Evolutionary conservation across 331 rosid genomes (phyloP), one percentile per base, ranked within the genome.

Genomic region (Pyracantha coccinea): DNA sequence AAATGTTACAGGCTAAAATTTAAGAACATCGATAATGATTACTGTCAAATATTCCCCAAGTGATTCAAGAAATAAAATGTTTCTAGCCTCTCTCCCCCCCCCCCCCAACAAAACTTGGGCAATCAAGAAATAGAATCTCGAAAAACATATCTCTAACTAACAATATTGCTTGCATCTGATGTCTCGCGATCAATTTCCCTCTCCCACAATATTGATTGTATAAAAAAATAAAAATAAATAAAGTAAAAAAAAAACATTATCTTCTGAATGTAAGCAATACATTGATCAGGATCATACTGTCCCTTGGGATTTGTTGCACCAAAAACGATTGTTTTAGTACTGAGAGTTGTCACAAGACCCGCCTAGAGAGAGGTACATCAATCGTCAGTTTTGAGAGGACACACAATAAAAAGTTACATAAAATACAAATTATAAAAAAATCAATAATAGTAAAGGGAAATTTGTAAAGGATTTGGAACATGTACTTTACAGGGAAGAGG

Each of bases 221-320:
- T 41, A 41, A 3, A 41, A 10, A 41, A 11, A 41, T 0, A 1
- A 3, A 41, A 41, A 10, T 1, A 41, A 41, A 3, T 41, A 35
- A 35, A 35, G 13, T 9, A 10, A 38, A 27, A 27, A 65, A 83
- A 72, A 74, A 65, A 58, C 68, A 32, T 70, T 77, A 84, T 78
- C 71, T 59, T 38, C 27, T 27, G 73, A 79, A 53, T 52, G 57
- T 75, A 79, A 91, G 77, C 19, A 94, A 83, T 94, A 91, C 98
- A 88, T 83, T 93, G 97, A 82, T 91, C 95, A 50, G 96, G 95
- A 86, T 91, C 98, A 67, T 91, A 94, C 27, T 91, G 93, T 74
- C 98, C 98, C 86, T 94, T 94, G 25, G 98, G 98, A 86, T 91
- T 94, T 68, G 98, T 94, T 53, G 98, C 98, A 15, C 98, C 97